Evolutionary conservation across 306 rosid genomes (phyloP), one percentile per base, ranked within the genome.

Genomic region (Arachis hypogaea): DNA sequence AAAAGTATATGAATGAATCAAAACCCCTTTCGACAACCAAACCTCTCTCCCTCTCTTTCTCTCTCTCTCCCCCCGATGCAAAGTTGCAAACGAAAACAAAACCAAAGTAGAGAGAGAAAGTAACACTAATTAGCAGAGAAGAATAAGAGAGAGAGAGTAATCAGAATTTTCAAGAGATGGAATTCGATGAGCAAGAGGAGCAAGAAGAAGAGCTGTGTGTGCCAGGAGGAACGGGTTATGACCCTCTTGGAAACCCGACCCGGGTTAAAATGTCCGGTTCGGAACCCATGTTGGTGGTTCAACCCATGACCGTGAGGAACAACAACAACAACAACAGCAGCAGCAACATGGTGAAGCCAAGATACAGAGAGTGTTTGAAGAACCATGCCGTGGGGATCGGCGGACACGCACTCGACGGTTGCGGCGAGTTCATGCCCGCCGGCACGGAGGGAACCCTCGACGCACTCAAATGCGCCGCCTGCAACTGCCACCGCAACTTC

Each of bases 401-500:
- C 0, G 98, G 97, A 52, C 96, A 88, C 82, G 95, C 98, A 1
- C 88, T 89, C 6, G 98, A 93, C 68, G 98, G 98, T 41, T 93
- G 98, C 85, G 85, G 98, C 0, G 97, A 93, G 88, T 93, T 91
- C 65, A 49, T 93, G 62, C 61, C 96, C 0, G 92, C 96, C 0
- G 98, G 98, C 10, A 75, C 78, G 0, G 98, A 93, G 14, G 96
- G 96, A 36, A 79, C 94, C 0, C 83, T 91, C 3, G 97, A 93
- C 63, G 92, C 81, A 0, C 96, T 93, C 9, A 89, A 91, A 77
- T 93, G 98, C 80, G 98, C 98, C 45, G 98, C 98, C 40, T 93
- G 98, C 57, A 81, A 78, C 94, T 93, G 98, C 75, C 98, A 93
- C 90, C 96, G 98, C 5, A 93, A 89, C 77, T 93, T 93, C 87